Percentiles rank a stretch among this genome's conserved stretches.
phyloP scores from a whole-genome alignment of 2,329 filamentous ascomycete species.

The Pseudogymnoascus sp. region DNA sequence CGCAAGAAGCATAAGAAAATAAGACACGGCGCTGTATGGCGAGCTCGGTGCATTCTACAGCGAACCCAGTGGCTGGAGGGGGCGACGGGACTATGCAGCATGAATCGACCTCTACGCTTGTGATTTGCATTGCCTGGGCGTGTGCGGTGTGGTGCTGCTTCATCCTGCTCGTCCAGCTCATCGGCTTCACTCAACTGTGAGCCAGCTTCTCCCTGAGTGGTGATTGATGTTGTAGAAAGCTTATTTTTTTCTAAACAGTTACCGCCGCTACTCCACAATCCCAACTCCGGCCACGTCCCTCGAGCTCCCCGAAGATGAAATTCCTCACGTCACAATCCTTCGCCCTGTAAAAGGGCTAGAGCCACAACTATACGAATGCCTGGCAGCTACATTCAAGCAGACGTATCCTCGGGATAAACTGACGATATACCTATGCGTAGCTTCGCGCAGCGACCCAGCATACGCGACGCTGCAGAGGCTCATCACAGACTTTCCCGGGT shows the following conservation, averaged over 20 bases:
- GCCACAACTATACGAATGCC: conserved; percentile 82
- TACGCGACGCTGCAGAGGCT: conserved; percentile 65
- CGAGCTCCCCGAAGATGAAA: conserved; percentile 40
- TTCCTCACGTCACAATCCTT: conserved; percentile 82
- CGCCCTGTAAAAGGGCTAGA: conserved; percentile 91
- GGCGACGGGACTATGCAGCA: not conserved
- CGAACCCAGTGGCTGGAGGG: not conserved
- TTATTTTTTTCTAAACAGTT: conserved; percentile 30
- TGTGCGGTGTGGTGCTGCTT: conserved; percentile 46
- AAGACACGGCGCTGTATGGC: conserved; percentile 2
- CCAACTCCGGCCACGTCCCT: conserved; percentile 44
- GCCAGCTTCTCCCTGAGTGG: conserved; percentile 18
- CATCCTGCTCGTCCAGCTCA: conserved; percentile 45
- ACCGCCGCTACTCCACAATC: conserved; percentile 43
- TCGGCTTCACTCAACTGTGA: conserved; percentile 50
- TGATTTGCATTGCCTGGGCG: conserved; percentile 33
- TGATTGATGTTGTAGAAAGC: conserved; percentile 10
- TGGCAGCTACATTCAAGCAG: conserved; percentile 77
- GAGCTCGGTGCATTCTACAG: not conserved
- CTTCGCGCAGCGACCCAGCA: conserved; percentile 65
- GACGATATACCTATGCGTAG: conserved; percentile 75
- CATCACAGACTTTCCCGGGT: conserved; percentile 61
- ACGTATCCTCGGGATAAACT: conserved; percentile 69
- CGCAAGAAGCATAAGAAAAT: not conserved
- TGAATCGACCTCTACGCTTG: conserved; percentile 14